phyloP scores from a whole-genome alignment of 139 green algal species.

The Coelastrella sp. region DNA sequence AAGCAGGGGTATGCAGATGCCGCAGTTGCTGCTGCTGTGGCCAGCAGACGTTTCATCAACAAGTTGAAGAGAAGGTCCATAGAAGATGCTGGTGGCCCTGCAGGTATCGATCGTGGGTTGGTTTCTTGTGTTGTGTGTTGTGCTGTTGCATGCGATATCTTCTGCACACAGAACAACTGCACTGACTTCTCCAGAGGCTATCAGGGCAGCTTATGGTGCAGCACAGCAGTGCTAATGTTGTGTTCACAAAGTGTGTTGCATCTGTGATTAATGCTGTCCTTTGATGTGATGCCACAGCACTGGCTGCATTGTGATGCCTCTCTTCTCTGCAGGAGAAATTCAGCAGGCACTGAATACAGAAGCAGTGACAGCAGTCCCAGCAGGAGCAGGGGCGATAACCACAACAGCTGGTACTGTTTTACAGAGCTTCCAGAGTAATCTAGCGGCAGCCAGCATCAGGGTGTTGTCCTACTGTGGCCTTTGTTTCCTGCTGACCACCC shows the following conservation, averaged over 20 bases:
- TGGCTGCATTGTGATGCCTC: neutral
- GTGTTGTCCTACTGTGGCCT: slow-evolving; percentile 29
- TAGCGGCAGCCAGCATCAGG: neutral
- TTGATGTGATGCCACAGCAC: too few relatives aligned
- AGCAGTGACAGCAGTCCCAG: neutral
- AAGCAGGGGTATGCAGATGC: neutral
- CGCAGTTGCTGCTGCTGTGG: neutral
- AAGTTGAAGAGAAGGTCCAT: neutral
- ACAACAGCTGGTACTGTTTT: slow-evolving; percentile 13
- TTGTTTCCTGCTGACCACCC: slow-evolving; percentile 26
- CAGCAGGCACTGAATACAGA: neutral
- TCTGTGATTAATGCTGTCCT: too few relatives aligned
- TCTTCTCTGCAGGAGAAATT: neutral
- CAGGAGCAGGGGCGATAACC: slow-evolving; percentile 1
- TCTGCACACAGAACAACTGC: too few relatives aligned
- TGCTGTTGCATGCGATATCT: too few relatives aligned
- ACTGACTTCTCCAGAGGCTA: too few relatives aligned
- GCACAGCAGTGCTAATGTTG: too few relatives aligned
- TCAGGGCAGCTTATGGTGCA: too few relatives aligned
- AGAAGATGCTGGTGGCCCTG: neutral
- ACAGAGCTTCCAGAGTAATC: neutral
- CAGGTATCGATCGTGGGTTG: too few relatives aligned
- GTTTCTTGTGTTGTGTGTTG: too few relatives aligned
- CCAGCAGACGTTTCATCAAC: neutral
- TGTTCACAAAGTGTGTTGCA: too few relatives aligned